Evolutionary conservation across 306 rosid genomes (phyloP), one percentile per base, ranked within the genome.

Genomic region (Arachis hypogaea): DNA sequence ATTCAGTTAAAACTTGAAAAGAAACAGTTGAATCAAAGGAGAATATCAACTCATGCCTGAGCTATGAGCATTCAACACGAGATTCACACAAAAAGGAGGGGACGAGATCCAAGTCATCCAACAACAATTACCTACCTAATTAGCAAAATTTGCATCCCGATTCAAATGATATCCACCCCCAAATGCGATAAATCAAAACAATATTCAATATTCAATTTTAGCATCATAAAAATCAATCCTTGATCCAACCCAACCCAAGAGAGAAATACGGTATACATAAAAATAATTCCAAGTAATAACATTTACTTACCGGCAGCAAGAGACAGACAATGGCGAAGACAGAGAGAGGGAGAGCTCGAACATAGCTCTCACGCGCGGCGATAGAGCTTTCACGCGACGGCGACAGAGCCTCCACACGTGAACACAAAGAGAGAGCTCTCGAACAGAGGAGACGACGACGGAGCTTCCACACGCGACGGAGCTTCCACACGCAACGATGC

Each of bases 201-300:
- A 22, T 22, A 22, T 22, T 22, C 28, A 29, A 60, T n/a, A 47
- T 43, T 30, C 51, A 70, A 44, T 66, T 3, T 14, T 29, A 33
- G 44, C 9, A 50, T 28, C 45, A 64, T 40, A 73, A 18, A 9
- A 81, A 77, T 77, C 72, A 62, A 59, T 59, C 57, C 43, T 11
- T 5, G 28, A 74, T 42, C 59, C 12, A 79, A 55, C 47, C 36
- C 50, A 67, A 11, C 28, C 66, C 22, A 40, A 5, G 5, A 7
- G 61, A 36, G 12, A 29, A 47, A 7, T 6, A 3, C 0, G 4
- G 3, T 3, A 54, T 12, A n/a, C 2, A 22, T 22, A 22, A 22
- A 0, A 22, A 22, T 22, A 22, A 22, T 22, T 22, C 28, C 28
- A 22, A 22, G 28, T 22, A 22, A 22, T 1, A 22, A 22, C 1